phyloP scores from a whole-genome alignment of 805 yeast species.

The Wickerhamiella qilinensis region DNA sequence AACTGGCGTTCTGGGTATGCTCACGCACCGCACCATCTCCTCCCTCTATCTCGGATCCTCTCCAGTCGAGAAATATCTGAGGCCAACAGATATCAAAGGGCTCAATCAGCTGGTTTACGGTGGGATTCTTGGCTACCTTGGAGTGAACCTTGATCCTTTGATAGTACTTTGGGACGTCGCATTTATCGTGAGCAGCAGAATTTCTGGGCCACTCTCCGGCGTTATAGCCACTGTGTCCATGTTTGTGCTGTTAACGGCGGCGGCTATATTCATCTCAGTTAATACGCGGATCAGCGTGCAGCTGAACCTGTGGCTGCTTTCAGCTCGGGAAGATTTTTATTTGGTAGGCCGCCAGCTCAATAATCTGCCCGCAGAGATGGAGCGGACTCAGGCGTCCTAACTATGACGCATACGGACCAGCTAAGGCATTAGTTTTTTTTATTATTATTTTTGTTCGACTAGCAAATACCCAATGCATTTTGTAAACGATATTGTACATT shows the following conservation, averaged over 20 bases:
- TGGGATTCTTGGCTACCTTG: not conserved
- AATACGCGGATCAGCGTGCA: not conserved
- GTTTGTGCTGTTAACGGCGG: not conserved
- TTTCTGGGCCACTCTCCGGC: no score
- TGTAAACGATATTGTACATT: no score
- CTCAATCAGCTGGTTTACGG: not conserved
- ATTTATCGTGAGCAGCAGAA: not conserved
- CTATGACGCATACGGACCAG: no score
- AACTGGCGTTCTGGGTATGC: not conserved
- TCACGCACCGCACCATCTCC: not conserved
- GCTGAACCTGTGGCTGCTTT: not conserved
- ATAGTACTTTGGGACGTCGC: no score
- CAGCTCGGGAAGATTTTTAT: constrained; percentile 21
- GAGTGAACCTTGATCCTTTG: not conserved
- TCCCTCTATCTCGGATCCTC: not conserved
- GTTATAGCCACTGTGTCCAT: not conserved
- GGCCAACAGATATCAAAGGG: not conserved
- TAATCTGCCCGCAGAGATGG: constrained; percentile 12
- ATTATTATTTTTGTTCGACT: no score
- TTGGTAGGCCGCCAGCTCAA: constrained; percentile 21
- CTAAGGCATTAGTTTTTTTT: no score
- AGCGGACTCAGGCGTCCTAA: no score
- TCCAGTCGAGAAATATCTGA: not conserved
- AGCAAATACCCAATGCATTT: no score
- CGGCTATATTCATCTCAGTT: not conserved